Conservation (phyloP, 1,139 yeast species). For the Ogataea hybrid region DNA sequence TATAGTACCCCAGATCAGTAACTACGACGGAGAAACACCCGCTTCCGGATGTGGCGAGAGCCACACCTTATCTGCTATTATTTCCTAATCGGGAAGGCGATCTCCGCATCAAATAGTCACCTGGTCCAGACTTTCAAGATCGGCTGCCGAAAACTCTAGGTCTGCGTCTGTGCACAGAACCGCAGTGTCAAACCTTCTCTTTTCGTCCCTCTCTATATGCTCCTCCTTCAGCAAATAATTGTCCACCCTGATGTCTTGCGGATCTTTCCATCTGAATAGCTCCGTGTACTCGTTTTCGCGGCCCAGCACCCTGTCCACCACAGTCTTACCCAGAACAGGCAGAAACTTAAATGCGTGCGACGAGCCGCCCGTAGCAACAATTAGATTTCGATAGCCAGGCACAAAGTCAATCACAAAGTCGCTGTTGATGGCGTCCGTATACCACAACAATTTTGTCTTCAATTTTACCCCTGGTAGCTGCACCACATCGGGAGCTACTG, state of each 20-base stretch:
- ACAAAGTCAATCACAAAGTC: slow-evolving; percentile 32
- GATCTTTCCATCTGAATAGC: slow-evolving; percentile 35
- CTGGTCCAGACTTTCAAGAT: neutral
- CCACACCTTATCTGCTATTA: neutral
- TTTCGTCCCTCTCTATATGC: slow-evolving; percentile 8
- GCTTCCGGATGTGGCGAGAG: neutral
- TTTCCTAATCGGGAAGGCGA: neutral
- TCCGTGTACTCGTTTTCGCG: slow-evolving; percentile 23
- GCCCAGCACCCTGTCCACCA: slow-evolving; percentile 29
- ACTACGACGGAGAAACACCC: neutral
- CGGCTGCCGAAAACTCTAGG: slow-evolving; percentile 4
- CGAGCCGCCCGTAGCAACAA: slow-evolving; percentile 34
- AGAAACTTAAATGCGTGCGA: slow-evolving; percentile 37
- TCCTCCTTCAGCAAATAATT: slow-evolving; percentile 11
- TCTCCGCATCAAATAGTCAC: neutral
- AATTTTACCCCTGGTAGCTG: slow-evolving; percentile 16
- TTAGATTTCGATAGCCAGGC: slow-evolving; percentile 28
- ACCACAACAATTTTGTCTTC: slow-evolving; percentile 27
- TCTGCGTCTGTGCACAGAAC: slow-evolving; percentile 2
- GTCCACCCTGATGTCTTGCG: slow-evolving; percentile 20
- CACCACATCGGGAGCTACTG: slow-evolving; percentile 16
- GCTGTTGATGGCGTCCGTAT: slow-evolving; percentile 31
- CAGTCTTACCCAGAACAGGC: slow-evolving; percentile 35
- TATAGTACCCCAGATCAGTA: no score
- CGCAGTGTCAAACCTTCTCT: slow-evolving; percentile 3